Evolutionary conservation across 352 stramenopile genomes (phyloP).

Genomic region (Phytophthora quininea): DNA sequence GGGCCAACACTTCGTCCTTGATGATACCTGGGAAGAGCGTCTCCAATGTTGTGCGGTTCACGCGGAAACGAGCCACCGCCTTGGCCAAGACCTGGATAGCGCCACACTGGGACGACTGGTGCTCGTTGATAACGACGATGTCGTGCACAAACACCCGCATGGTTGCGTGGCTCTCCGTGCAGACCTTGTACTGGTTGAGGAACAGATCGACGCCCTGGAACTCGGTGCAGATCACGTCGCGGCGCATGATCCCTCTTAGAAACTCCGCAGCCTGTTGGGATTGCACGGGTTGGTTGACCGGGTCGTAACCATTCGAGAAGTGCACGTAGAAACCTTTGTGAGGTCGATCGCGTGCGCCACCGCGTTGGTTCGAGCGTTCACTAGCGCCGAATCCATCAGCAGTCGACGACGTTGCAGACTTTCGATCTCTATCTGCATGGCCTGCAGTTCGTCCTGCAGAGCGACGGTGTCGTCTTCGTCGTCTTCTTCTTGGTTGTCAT

Average conservation of each 20-base stretch:
- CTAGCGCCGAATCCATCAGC: slow-evolving; percentile 38
- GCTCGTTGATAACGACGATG: slow-evolving; percentile 31
- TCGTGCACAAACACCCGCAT: slow-evolving; percentile 37
- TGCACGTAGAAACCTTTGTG: slow-evolving; percentile 48
- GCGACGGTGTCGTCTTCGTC: not conserved
- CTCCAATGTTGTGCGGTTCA: slow-evolving; percentile 51
- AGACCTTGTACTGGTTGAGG: slow-evolving; percentile 49
- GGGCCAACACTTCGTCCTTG: slow-evolving; percentile 53
- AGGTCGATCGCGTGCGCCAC: slow-evolving; percentile 39
- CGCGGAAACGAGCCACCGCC: slow-evolving; percentile 43
- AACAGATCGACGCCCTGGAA: slow-evolving; percentile 63
- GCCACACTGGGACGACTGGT: slow-evolving; percentile 21
- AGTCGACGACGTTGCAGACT: slow-evolving; percentile 41
- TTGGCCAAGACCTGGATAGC: slow-evolving; percentile 49
- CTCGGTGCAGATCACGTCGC: slow-evolving; percentile 56
- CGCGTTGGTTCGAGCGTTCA: slow-evolving; percentile 41
- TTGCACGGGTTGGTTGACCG: slow-evolving; percentile 17
- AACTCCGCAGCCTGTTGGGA: slow-evolving; percentile 36
- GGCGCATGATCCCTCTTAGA: slow-evolving; percentile 45
- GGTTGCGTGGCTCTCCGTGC: slow-evolving; percentile 35
- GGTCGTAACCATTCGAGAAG: slow-evolving; percentile 50
- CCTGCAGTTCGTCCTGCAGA: slow-evolving; percentile 28
- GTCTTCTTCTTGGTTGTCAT: slow-evolving; percentile 11
- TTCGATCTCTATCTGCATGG: slow-evolving; percentile 42
- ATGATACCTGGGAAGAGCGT: slow-evolving; percentile 59